Percentiles rank a stretch among this genome's conserved stretches.
These are phyloP conservation scores for Termitomyces sp. DNA, from an alignment of 768 basidiomycete genomes.

Conservation along the genomic window DNA sequence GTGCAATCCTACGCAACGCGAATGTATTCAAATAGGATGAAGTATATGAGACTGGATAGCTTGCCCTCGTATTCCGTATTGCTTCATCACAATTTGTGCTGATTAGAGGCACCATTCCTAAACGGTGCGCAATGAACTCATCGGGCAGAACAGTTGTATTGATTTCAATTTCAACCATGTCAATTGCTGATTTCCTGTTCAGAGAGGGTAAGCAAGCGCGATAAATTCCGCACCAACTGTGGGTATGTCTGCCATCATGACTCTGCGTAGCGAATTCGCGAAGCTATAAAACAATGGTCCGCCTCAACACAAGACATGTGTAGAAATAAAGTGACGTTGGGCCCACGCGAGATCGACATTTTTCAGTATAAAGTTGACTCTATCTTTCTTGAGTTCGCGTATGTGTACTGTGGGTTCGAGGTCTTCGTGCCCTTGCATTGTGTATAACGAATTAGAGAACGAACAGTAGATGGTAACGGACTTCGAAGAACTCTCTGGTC, in stretches of 20 bases:
- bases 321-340: constrained; percentile 4
- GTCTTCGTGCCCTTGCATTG: constrained; percentile 38
- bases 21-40: neutral
- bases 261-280: constrained; percentile 90
- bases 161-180: constrained; percentile 87
- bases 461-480: neutral
- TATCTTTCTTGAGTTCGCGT: constrained; percentile 78
- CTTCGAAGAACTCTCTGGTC: neutral
- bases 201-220: neutral
- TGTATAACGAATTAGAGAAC: neutral
- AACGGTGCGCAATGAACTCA: constrained; percentile 94
- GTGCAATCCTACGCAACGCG: constrained; percentile 71
- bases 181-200: constrained; percentile 65
- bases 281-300: constrained; percentile 44
- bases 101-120: constrained; percentile 89
- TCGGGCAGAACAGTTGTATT: constrained; percentile 95
- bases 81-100: constrained; percentile 87
- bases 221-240: constrained; percentile 71
- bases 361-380: constrained; percentile 87
- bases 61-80: constrained; percentile 71
- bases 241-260: constrained; percentile 95
- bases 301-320: neutral
- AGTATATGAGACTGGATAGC: constrained; percentile 17
- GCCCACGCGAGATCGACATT: constrained; percentile 95
- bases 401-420: constrained; percentile 73